Evolutionary conservation across 495 filamentous ascomycete genomes (phyloP), one percentile per base, ranked within the genome.

Genomic region (Clohesyomyces aquaticus): DNA sequence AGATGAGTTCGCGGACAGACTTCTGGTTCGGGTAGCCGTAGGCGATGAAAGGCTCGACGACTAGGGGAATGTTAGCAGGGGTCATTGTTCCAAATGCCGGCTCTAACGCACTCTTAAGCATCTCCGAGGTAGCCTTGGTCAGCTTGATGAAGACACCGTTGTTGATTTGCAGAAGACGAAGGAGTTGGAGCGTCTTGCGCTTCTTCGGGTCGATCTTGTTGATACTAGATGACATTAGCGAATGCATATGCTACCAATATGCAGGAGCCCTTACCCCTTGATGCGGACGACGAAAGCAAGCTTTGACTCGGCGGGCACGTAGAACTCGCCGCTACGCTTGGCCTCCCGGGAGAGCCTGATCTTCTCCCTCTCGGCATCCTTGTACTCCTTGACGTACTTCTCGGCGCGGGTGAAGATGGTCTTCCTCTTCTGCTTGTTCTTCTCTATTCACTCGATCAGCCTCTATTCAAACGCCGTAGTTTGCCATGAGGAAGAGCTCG

Each of bases 131-230:
- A 59, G 94, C 94, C 89, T 98, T 98, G 81, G 91, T 98, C 71
- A 97, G 82, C 73, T 88, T 89, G 77, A 98, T 81, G 82, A 98
- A 98, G 80, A 96, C 90, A 81, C 93, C 95, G 80, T 94, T 97
- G 91, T 98, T 98, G 89, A 98, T 98, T 84, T 98, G 94, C 76
- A 98, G 87, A 68, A 98, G 90, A 82, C 94, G 93, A 76, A 98
- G 92, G 46, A 98, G 90, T 81, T 98, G 94, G 67, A 98, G 87
- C 75, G 96, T 98, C 88, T 98, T 98, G 83, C 95, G 91, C 79
- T 95, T 95, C 88, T 98, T 98, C 74, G 94, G 94, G 76, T 94
- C 86, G 71, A 98, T 98, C 88, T 98, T 98, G 89, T 98, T 98
- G 91, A 98, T 98, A 96, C 58, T 61, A 48, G 14, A 45, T 71